Evolutionary conservation across 441 rosid genomes (phyloP), one percentile per base, ranked within the genome.

Genomic region (Lepidium campestre): DNA sequence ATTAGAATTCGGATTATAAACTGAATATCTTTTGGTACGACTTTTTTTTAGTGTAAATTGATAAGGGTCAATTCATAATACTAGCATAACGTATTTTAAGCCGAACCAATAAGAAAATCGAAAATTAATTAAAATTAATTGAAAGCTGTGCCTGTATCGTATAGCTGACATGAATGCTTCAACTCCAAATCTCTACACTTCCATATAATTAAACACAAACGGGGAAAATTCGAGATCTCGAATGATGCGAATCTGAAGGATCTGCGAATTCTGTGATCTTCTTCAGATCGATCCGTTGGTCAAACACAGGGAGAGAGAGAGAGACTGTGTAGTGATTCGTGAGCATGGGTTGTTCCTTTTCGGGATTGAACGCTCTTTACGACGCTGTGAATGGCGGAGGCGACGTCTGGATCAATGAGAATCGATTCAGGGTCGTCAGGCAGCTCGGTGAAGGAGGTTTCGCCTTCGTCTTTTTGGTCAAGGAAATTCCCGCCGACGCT

Each of bases 401-500:
- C 23, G 99, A 95, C 53, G 95, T 90, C 10, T 95, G 99, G 99
- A 95, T 95, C 91, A 95, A 95, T 70, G 99, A 95, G 61, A 92
- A 90, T 83, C 72, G 95, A 52, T 95, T 82, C 85, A 86, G 85
- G 79, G 67, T 92, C 77, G 62, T 92, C 47, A 80, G 95, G 82
- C 98, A 95, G 92, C 89, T 95, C 14, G 99, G 99, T 6, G 99
- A 92, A 75, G 99, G 99, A 39, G 99, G 98, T 6, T 95, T 92
- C 78, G 97, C 98, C 1, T 92, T 77, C 39, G 97, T 95, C 3
- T 92, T 34, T 66, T 45, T 92, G 75, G 98, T 95, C 35, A 88
- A 92, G 78, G 99, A 95, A 80, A 76, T 86, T 52, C 48, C 74
- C 55, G 52, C 80, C 66, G 91, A 87, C 68, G 55, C 83, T 49